These are phyloP conservation scores for Phytophthora quininea DNA, from an alignment of 352 stramenopile species.

Conservation along the genomic window DNA sequence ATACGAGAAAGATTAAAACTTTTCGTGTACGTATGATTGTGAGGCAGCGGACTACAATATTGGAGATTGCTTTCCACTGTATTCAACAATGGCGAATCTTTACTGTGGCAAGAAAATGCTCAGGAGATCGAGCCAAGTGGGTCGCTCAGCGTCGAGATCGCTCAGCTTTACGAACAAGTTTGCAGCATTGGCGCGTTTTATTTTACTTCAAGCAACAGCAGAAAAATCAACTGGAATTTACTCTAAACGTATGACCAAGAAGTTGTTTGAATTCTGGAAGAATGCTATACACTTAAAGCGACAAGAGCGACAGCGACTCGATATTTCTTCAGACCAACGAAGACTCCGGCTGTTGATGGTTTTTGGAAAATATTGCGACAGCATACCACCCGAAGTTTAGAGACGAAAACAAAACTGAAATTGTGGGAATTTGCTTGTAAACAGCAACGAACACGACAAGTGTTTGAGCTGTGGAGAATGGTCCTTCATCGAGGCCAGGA, in stretches of 20 bases:
- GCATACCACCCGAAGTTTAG: conserved; percentile 6
- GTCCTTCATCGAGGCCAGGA: background rate
- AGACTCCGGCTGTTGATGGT: conserved; percentile 4
- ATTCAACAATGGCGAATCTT: conserved; percentile 52
- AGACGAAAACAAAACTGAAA: conserved; percentile 2
- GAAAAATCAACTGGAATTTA: background rate
- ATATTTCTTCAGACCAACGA: conserved; percentile 11
- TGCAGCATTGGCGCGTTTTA: conserved; percentile 33
- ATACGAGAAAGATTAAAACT: conserved; percentile 1
- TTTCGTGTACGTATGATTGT: conserved; percentile 29
- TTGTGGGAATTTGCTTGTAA: conserved; percentile 10
- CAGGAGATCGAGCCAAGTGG: conserved; percentile 41
- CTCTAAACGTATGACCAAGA: background rate
- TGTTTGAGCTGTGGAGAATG: conserved; percentile 17
- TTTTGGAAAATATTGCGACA: conserved; percentile 20
- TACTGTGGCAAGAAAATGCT: conserved; percentile 29
- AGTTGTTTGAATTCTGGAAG: conserved; percentile 21
- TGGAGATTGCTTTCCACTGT: conserved; percentile 48
- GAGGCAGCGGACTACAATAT: conserved; percentile 24
- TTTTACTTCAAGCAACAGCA: conserved; percentile 13
- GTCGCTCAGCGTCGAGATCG: conserved; percentile 38
- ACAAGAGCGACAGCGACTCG: conserved; percentile 8
- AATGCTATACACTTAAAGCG: background rate
- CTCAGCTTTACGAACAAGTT: conserved; percentile 12
- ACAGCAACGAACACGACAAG: background rate